These are phyloP conservation scores for Neurospora sp. DNA, from an alignment of 495 filamentous ascomycete species.

Conservation along the genomic window DNA sequence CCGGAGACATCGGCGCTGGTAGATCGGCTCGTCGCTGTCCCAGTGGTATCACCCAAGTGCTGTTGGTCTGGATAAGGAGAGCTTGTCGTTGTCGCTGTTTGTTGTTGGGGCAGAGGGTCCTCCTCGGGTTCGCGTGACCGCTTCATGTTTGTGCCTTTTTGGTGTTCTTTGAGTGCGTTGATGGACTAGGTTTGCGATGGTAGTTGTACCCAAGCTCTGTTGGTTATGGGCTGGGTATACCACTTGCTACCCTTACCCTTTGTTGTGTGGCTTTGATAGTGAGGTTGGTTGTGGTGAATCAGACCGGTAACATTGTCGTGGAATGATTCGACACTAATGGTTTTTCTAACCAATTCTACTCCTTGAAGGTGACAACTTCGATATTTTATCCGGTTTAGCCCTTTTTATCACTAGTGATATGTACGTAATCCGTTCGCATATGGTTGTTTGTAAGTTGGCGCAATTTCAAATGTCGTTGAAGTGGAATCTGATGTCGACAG, in stretches of 20 bases:
- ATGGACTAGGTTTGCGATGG: background rate
- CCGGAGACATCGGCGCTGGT: conserved; percentile 1
- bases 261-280: background rate
- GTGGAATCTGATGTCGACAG: background rate
- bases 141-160: conserved; percentile 29
- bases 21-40: background rate
- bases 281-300: background rate
- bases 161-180: background rate
- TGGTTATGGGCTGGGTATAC: background rate
- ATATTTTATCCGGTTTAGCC: background rate
- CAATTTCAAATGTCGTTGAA: background rate
- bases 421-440: background rate
- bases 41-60: background rate
- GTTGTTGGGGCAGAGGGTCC: conserved; percentile 9
- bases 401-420: background rate
- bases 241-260: background rate
- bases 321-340: background rate
- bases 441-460: background rate
- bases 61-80: background rate
- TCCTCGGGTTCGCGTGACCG: conserved; percentile 43
- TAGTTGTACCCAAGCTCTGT: background rate
- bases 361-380: background rate
- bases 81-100: background rate
- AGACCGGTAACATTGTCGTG: background rate
- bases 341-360: background rate